A percentile compares a stretch with the other conserved stretches of the same genome.
phyloP scores from a whole-genome alignment of 768 basidiomycete species.

The Lentinula guzmanii region DNA sequence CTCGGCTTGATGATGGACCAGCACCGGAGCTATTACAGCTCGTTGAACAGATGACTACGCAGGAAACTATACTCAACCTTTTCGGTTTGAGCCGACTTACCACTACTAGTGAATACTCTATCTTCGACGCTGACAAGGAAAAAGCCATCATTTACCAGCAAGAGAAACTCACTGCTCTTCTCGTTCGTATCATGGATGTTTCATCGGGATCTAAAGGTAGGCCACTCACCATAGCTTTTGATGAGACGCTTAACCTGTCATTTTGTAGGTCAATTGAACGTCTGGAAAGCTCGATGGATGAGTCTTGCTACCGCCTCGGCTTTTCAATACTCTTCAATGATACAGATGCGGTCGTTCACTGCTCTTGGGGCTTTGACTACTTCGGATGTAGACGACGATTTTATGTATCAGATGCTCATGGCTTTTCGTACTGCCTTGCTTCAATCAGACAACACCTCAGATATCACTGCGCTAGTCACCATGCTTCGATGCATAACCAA shows the following conservation, averaged over 20 bases:
- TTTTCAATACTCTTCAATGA: constrained; percentile 82
- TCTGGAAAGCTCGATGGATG: constrained; percentile 95
- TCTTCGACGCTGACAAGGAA: constrained; percentile 46
- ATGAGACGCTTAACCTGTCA: background rate
- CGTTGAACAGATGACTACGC: constrained; percentile 54
- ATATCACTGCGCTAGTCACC: constrained; percentile 69
- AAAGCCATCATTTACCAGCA: constrained; percentile 55
- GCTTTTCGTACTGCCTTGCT: constrained; percentile 71
- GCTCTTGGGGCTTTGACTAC: constrained; percentile 78
- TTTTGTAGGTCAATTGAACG: constrained; percentile 63
- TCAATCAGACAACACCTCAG: constrained; percentile 55
- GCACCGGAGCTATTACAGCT: constrained; percentile 56
- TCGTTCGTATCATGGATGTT: constrained; percentile 58
- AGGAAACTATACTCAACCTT: constrained; percentile 49
- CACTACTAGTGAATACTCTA: constrained; percentile 63
- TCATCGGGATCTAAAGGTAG: constrained; percentile 67
- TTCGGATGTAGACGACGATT: constrained; percentile 86
- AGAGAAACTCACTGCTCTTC: constrained; percentile 57
- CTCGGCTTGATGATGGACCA: constrained; percentile 53
- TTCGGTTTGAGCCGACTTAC: constrained; percentile 70
- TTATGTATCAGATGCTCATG: constrained; percentile 89
- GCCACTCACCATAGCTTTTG: constrained; percentile 12
- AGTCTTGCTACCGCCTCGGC: constrained; percentile 81
- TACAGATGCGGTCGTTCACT: constrained; percentile 86
- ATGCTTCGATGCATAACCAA: constrained; percentile 86